Evolutionary conservation across 2,329 filamentous ascomycete species (phyloP).

Genomic region (Alternaria sp.): DNA sequence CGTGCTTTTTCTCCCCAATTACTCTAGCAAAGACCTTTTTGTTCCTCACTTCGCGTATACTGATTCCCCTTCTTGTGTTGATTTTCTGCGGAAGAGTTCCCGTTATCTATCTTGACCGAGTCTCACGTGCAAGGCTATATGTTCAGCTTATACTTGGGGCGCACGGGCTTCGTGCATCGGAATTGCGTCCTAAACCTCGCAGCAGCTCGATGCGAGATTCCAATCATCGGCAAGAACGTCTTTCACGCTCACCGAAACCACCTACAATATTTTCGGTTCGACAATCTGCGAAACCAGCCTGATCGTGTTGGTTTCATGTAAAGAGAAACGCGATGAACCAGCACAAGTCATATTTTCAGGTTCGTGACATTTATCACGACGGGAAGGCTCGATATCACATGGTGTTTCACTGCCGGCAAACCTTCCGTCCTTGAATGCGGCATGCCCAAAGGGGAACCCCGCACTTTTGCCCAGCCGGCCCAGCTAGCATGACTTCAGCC

Average conservation of each 20-base stretch:
- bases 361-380: background rate
- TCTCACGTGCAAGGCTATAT: background rate
- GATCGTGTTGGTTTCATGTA: background rate
- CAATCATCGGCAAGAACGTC: background rate
- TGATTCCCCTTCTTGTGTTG: background rate
- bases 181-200: background rate
- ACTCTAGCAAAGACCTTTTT: background rate
- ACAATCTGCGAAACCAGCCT: background rate
- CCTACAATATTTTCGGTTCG: background rate
- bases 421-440: constrained; percentile 7
- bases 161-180: background rate
- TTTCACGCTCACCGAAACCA: background rate
- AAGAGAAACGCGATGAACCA: background rate
- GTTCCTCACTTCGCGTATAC: background rate
- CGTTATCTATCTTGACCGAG: background rate
- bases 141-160: background rate
- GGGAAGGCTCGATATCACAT: background rate
- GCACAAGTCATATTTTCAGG: background rate
- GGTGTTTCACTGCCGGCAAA: constrained; percentile 5
- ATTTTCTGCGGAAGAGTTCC: background rate
- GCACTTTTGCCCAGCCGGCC: constrained; percentile 14
- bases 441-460: constrained; percentile 18
- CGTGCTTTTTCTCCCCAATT: background rate
- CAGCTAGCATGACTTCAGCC: constrained; percentile 9
- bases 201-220: background rate